Percentiles rank a stretch among this genome's conserved stretches.
These are phyloP conservation scores for Coccomyxa subellipsoidea DNA, from an alignment of 163 green algal genomes.

Conservation along the genomic window DNA sequence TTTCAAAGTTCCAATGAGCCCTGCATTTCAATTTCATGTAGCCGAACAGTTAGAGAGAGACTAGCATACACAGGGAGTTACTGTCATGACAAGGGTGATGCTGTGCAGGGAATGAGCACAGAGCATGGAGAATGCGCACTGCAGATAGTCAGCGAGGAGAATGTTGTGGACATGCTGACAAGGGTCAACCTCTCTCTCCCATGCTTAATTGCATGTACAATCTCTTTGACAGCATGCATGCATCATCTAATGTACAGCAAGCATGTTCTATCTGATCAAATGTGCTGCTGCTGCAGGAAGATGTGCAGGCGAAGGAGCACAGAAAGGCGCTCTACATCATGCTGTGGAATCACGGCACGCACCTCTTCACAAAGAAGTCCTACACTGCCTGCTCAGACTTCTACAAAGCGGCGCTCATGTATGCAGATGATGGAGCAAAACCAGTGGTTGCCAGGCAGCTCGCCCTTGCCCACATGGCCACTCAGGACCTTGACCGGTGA, in stretches of 20 bases:
- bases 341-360: slow-evolving; percentile 20
- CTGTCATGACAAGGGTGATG: no score
- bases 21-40: no score
- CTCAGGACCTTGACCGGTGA: slow-evolving; percentile 4
- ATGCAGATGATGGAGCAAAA: slow-evolving; percentile 14
- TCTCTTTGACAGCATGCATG: no score
- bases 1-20: no score
- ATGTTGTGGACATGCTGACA: neutral
- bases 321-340: slow-evolving; percentile 1
- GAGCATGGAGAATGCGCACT: neutral
- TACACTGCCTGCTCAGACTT: slow-evolving; percentile 10
- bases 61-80: no score
- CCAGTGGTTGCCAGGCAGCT: neutral
- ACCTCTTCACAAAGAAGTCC: slow-evolving; percentile 4
- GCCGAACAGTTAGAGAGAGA: no score
- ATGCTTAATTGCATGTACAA: neutral
- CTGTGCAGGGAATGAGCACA: neutral
- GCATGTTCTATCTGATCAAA: no score
- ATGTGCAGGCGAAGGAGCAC: neutral
- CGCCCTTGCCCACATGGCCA: neutral
- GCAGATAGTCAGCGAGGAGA: neutral
- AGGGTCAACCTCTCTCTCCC: neutral
- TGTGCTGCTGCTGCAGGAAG: slow-evolving; percentile 11
- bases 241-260: no score
- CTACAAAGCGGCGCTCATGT: neutral